A percentile compares a stretch with the other conserved stretches of the same genome.
Conservation (phyloP, 371 early-diverging fungal species). For the Nematocida sp. region DNA sequence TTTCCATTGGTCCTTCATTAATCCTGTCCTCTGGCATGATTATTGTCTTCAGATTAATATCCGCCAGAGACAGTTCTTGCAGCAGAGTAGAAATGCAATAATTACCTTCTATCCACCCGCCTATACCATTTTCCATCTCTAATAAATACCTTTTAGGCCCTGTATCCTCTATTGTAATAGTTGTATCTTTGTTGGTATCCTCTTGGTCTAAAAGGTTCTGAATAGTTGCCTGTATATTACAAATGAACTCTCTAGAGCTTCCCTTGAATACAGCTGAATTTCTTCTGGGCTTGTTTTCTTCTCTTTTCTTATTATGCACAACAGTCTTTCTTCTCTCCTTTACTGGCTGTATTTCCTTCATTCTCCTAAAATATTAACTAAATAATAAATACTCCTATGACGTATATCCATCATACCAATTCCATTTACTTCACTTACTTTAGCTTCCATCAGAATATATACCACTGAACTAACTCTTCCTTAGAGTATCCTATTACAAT, state of each 20-base stretch:
- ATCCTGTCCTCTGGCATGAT: conserved; percentile 37
- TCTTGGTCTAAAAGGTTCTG: conserved; percentile 48
- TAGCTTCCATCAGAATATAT: no score
- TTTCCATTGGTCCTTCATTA: conserved; percentile 43
- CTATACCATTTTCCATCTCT: conserved; percentile 7
- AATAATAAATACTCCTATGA: no score
- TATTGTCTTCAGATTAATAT: conserved; percentile 44
- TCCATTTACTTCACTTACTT: no score
- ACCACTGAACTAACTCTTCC: no score
- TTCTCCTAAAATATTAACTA: neutral
- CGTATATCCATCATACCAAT: no score
- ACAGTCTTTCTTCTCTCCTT: conserved; percentile 30
- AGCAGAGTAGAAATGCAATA: conserved; percentile 47
- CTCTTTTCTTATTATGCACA: neutral
- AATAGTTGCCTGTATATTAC: conserved; percentile 45
- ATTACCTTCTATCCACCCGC: conserved; percentile 45
- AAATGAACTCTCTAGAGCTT: conserved; percentile 32
- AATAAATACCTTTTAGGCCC: conserved; percentile 42
- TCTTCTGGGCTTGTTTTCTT: conserved; percentile 12
- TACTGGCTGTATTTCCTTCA: conserved; percentile 7
- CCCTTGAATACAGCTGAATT: conserved; percentile 10
- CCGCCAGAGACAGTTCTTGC: conserved; percentile 40
- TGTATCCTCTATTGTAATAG: conserved; percentile 42
- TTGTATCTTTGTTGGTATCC: conserved; percentile 40
- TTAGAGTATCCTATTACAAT: no score